Evolutionary conservation across 768 basidiomycete genomes (phyloP), one percentile per base, ranked within the genome.

Genomic region (Tulasnella sp.): DNA sequence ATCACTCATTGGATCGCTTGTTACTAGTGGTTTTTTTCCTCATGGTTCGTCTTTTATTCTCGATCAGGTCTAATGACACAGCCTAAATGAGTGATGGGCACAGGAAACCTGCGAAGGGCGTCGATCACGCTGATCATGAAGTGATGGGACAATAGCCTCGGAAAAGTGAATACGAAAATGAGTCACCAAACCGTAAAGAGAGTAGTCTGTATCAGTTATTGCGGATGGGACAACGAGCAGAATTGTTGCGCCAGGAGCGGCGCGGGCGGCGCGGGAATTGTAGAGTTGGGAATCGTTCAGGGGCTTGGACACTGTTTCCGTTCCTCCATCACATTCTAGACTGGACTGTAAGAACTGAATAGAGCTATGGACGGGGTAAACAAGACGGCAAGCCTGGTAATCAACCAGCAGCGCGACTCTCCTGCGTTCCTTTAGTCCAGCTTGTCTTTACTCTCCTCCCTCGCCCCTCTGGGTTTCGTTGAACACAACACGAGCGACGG

Each of bases 281-380:
- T 69, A 69, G 64, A 69, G 64, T 69, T 69, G 31, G 64, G 64
- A 69, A 69, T 34, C 12, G 31, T 18, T 20, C 46, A 46, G 31
- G 64, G 34, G 31, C 1, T 37, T 11, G 24, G 16, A 37, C 9
- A 37, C 12, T 18, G 18, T 2, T 16, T 37, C 18, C 60, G 64
- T 69, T 37, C 28, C 64, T 54, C 64, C 6, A 34, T 69, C 9
- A 69, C 64, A 69, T 69, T 69, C 64, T 31, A 34, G 64, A 69
- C 64, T 34, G 64, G 64, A 69, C 64, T 69, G 64, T 16, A 69
- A 37, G 64, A 14, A 69, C 64, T 69, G 64, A 69, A 69, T 69
- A 69, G 31, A 28, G 64, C 34, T 31, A 69, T 69, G 64, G 64
- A 69, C 28, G 28, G 31, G 34, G 64, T 69, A 69, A 69, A 69